Conservation (phyloP, 2,329 filamentous ascomycete species). For the Colletotrichum lini region DNA sequence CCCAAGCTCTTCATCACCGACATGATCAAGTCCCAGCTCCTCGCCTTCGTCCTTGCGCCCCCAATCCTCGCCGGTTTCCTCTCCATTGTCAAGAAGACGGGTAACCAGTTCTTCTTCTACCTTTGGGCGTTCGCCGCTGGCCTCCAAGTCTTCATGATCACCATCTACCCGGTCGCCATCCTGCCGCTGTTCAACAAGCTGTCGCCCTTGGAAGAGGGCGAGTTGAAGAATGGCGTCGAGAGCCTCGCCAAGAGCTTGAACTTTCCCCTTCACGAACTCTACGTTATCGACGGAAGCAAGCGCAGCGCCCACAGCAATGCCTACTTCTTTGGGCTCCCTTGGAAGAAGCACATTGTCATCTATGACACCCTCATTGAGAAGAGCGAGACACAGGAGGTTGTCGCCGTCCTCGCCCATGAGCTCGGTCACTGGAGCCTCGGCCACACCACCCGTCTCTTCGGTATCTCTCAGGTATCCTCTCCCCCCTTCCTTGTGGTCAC, state of each 20-base stretch:
- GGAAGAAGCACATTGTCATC: conserved; percentile 99
- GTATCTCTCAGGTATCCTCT: conserved; percentile 79
- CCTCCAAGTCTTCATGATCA: conserved; percentile 94
- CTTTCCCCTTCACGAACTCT: conserved; percentile 92
- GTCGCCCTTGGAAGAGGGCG: conserved; percentile 88
- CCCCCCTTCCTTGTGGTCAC: no score
- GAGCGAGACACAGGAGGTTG: conserved; percentile 91
- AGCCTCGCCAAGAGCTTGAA: conserved; percentile 84
- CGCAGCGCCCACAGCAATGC: conserved; percentile 90
- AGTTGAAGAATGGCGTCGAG: conserved; percentile 91
- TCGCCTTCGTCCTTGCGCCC: conserved; percentile 84
- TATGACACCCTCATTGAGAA: conserved; percentile 98
- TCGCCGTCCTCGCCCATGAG: conserved; percentile 95
- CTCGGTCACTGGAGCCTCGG: conserved; percentile 97
- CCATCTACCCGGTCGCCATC: conserved; percentile 95
- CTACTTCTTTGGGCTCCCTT: conserved; percentile 97
- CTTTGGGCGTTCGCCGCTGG: conserved; percentile 93
- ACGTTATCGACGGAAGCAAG: conserved; percentile 95
- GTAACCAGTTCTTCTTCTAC: conserved; percentile 97
- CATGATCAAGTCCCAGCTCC: conserved; percentile 89
- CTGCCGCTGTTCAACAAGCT: conserved; percentile 98
- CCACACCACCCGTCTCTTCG: conserved; percentile 93
- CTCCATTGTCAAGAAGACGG: conserved; percentile 93
- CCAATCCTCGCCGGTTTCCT: conserved; percentile 94
- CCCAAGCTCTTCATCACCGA: conserved; percentile 89